Evolutionary conservation across 2,329 filamentous ascomycete species (phyloP).

Genomic region (Ophiostoma ips): DNA sequence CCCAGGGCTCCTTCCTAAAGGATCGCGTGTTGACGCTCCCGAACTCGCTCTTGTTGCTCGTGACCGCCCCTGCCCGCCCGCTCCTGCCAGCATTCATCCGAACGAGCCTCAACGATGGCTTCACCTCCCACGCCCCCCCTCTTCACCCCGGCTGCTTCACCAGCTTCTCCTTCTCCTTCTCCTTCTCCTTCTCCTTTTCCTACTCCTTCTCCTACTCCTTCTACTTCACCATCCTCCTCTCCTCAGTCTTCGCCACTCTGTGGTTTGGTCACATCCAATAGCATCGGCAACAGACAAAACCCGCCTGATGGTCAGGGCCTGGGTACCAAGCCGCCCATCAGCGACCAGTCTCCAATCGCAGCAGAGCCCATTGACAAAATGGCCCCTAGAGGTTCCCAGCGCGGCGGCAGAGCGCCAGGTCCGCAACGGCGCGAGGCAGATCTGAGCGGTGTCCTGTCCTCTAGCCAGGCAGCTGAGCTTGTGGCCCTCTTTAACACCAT

Average conservation of each 20-base stretch:
- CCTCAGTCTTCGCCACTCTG: background rate
- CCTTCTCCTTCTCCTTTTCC: background rate
- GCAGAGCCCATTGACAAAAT: slow-evolving; percentile 3
- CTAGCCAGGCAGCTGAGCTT: slow-evolving; percentile 37
- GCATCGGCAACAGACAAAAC: background rate
- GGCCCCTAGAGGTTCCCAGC: slow-evolving; percentile 10
- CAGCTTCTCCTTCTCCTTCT: background rate
- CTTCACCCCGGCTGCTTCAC: slow-evolving; percentile 1
- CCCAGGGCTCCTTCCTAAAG: slow-evolving; percentile 1
- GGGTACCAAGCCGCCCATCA: background rate
- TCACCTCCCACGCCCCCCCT: background rate
- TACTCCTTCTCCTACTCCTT: background rate
- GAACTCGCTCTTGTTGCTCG: background rate
- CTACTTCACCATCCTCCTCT: background rate
- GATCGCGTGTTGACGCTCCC: background rate
- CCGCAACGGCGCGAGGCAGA: slow-evolving; percentile 33
- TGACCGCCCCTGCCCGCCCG: background rate
- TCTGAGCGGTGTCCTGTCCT: slow-evolving; percentile 33
- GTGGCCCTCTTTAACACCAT: slow-evolving; percentile 36
- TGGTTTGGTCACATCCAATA: background rate
- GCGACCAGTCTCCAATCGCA: background rate
- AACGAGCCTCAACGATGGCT: background rate
- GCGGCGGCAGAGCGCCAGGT: slow-evolving; percentile 2
- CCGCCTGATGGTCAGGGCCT: background rate
- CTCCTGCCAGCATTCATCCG: background rate